Conservation (phyloP, 2,329 filamentous ascomycete genomes). For the Stachybotrys chlorohalonatus region DNA sequence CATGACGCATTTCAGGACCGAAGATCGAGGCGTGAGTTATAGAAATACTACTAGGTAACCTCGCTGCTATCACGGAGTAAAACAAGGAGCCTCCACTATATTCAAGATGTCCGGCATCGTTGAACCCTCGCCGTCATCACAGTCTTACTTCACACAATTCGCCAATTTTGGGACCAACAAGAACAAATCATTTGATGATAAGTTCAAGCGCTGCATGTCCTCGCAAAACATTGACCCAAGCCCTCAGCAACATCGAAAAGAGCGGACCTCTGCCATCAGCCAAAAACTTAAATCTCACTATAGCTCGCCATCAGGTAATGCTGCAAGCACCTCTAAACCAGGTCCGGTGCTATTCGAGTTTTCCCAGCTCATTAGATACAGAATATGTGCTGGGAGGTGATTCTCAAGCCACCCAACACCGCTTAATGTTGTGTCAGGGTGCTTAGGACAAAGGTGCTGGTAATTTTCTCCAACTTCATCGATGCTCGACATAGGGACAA, state of each 20-base stretch:
- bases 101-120: too few relatives aligned
- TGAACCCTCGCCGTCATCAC: slow-evolving; percentile 8
- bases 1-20: too few relatives aligned
- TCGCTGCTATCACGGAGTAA: too few relatives aligned
- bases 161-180: slow-evolving; percentile 17
- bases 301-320: not conserved
- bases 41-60: too few relatives aligned
- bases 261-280: slow-evolving; percentile 21
- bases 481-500: slow-evolving; percentile 14
- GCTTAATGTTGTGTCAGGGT: slow-evolving; percentile 11
- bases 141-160: slow-evolving; percentile 22
- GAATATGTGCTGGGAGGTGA: slow-evolving; percentile 16
- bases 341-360: slow-evolving; percentile 10
- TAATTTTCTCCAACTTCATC: slow-evolving; percentile 23
- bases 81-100: too few relatives aligned
- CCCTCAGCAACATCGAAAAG: slow-evolving; percentile 14
- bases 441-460: slow-evolving; percentile 13
- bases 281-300: slow-evolving; percentile 18
- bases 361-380: slow-evolving; percentile 15
- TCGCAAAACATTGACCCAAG: slow-evolving; percentile 19
- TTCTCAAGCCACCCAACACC: slow-evolving; percentile 9
- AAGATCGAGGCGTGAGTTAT: too few relatives aligned
- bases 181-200: slow-evolving; percentile 17
- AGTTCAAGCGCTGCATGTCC: slow-evolving; percentile 20
- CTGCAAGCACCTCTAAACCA: not conserved